phyloP scores from a whole-genome alignment of 2,329 filamentous ascomycete genomes.

The Alternaria atra region DNA sequence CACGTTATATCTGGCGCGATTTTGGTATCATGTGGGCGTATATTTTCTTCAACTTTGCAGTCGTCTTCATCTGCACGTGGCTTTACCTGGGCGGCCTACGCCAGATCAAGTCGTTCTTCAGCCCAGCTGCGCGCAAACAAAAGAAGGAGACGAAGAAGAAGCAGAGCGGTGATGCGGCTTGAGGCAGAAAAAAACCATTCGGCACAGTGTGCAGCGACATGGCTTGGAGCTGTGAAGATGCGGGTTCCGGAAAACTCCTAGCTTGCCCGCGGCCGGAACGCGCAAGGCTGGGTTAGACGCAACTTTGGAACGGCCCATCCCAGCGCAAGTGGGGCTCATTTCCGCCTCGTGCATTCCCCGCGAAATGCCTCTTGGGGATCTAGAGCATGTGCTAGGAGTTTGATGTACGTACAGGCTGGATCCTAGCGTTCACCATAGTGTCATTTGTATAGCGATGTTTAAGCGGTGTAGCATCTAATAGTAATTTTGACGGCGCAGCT shows the following conservation, averaged over 20 bases:
- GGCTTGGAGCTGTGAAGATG: constrained; percentile 10
- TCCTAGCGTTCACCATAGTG: neutral
- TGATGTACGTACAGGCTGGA: constrained; percentile 13
- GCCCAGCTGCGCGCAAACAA: constrained; percentile 44
- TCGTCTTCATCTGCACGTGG: constrained; percentile 64
- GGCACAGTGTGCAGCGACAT: constrained; percentile 16
- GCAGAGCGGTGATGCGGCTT: constrained; percentile 31
- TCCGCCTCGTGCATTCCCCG: constrained; percentile 33
- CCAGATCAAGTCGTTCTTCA: constrained; percentile 49
- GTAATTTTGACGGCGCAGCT: neutral
- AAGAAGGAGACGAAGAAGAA: constrained; percentile 41
- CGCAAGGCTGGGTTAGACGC: constrained; percentile 13
- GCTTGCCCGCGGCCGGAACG: constrained; percentile 39
- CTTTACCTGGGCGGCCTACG: constrained; percentile 59
- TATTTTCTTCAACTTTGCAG: constrained; percentile 69
- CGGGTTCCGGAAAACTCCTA: constrained; percentile 37
- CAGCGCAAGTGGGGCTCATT: constrained; percentile 23
- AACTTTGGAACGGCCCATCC: constrained; percentile 9
- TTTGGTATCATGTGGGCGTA: constrained; percentile 65
- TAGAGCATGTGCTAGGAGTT: constrained; percentile 22
- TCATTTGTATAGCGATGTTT: neutral
- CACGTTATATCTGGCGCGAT: constrained; percentile 70
- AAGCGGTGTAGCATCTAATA: constrained; percentile 4
- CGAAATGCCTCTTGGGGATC: constrained; percentile 29
- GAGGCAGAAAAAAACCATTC: constrained; percentile 17